Evolutionary conservation across 2,329 filamentous ascomycete species (phyloP), one percentile per base, ranked within the genome.

Genomic region (Aulographum hederae): DNA sequence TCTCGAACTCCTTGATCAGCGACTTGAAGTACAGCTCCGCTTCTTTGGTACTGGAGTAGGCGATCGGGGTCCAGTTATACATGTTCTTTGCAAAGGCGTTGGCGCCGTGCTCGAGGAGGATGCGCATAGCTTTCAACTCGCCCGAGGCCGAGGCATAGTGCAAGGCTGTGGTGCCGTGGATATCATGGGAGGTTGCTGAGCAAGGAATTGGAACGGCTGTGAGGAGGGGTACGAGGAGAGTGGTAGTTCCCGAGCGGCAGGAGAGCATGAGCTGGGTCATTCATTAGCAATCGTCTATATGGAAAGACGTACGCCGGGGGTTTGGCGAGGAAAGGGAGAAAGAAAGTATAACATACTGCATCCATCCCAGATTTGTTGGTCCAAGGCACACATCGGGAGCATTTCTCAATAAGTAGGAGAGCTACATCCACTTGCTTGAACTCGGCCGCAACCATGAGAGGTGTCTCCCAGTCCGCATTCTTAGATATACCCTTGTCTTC

Each of bases 131-230:
- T 33, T 84, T 70, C 28, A 91, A 53, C 42, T 86, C 78, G 1
- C 82, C 82, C 44, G 79, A 79, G 28, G 77, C 77, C 44, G 73
- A 81, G 10, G 84, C 84, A 55, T 89, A 84, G 54, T 92, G 82
- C 27, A 92, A 60, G 0, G 81, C 78, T 2, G 81, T 91, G 48
- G 91, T 89, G n/a, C 82, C 82, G 35, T 77, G 67, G 1, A 63
- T 45, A 45, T 92, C 82, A 37, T 46, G 43, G 25, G 42, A 48
- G 26, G 36, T 47, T 20, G 42, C 52, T 2, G 53, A 49, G 23
- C 41, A 50, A 26, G 34, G 39, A n/a, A n/a, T n/a, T 34, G 34
- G 49, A 39, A 38, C 31, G 8, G 50, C 45, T 12, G 38, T 41
- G 26, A 56, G 49, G 19, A 55, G 40, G 23, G 46, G 47, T 8